Percentiles rank a stretch among this genome's conserved stretches.
phyloP scores from a whole-genome alignment of 352 stramenopile species.

The Globisporangium viniferum region DNA sequence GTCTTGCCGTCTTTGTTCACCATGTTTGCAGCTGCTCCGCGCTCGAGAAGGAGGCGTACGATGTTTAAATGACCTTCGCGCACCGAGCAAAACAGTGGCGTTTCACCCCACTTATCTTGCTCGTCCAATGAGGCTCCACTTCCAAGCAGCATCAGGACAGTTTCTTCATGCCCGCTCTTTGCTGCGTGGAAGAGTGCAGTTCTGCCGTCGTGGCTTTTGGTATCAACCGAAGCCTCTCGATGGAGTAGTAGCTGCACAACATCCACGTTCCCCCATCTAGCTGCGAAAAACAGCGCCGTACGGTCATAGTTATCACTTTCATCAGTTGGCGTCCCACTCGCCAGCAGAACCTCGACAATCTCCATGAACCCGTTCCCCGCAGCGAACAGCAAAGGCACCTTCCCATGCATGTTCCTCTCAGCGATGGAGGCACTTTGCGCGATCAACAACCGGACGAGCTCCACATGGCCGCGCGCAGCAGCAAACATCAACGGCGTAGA shows the following conservation, averaged over 20 bases:
- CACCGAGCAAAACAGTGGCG: background rate
- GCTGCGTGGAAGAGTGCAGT: background rate
- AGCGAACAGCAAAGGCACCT: background rate
- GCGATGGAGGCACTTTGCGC: background rate
- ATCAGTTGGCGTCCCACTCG: background rate
- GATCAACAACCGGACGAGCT: background rate
- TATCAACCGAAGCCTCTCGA: background rate
- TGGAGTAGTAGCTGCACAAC: background rate
- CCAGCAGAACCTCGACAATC: background rate
- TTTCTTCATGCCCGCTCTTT: background rate
- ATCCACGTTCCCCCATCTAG: background rate
- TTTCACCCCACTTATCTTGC: background rate
- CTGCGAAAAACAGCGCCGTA: background rate
- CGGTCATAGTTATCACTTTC: background rate
- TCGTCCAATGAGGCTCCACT: background rate
- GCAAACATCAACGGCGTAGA: background rate
- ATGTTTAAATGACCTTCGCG: background rate
- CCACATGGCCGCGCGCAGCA: no score
- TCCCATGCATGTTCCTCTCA: background rate
- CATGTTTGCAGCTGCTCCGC: background rate
- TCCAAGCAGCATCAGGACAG: background rate
- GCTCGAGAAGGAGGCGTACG: background rate
- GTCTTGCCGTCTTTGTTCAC: background rate
- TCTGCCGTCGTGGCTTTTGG: background rate
- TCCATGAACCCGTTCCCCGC: background rate